A percentile compares a stretch with the other conserved stretches of the same genome.
These are phyloP conservation scores for Penicillium concentricum DNA, from an alignment of 2,329 filamentous ascomycete species.

Conservation along the genomic window DNA sequence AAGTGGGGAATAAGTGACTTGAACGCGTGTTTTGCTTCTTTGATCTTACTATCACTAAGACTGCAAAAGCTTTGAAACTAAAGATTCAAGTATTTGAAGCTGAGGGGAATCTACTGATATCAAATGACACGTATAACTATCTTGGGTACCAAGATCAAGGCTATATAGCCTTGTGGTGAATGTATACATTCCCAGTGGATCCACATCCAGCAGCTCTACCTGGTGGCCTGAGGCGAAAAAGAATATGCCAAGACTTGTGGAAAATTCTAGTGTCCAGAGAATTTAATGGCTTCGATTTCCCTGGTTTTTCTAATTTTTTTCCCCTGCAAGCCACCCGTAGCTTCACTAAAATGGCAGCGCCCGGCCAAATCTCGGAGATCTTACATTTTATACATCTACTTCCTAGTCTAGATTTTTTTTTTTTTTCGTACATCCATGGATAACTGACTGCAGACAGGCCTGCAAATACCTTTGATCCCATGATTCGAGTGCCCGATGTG, in stretches of 20 bases:
- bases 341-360: background rate
- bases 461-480: too few species aligned
- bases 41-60: background rate
- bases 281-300: background rate
- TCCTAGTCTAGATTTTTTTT: background rate
- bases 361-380: background rate
- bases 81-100: rapidly evolving
- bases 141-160: background rate
- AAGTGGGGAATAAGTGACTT: slow-evolving; percentile 3
- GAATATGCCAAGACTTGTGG: background rate
- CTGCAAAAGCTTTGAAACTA: rapidly evolving
- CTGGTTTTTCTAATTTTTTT: background rate
- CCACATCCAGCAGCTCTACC: background rate
- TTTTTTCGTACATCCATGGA: too few species aligned
- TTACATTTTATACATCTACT: background rate
- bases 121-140: background rate
- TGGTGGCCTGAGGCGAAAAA: background rate
- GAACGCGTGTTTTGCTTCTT: background rate
- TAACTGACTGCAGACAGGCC: too few species aligned
- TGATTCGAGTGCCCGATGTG: background rate
- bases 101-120: background rate
- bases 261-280: background rate
- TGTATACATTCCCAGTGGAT: background rate
- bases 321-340: background rate
- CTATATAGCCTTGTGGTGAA: background rate